Percentiles rank a stretch among this genome's conserved stretches.
phyloP scores from a whole-genome alignment of 805 yeast species.

The Ogataea trehalophila region DNA sequence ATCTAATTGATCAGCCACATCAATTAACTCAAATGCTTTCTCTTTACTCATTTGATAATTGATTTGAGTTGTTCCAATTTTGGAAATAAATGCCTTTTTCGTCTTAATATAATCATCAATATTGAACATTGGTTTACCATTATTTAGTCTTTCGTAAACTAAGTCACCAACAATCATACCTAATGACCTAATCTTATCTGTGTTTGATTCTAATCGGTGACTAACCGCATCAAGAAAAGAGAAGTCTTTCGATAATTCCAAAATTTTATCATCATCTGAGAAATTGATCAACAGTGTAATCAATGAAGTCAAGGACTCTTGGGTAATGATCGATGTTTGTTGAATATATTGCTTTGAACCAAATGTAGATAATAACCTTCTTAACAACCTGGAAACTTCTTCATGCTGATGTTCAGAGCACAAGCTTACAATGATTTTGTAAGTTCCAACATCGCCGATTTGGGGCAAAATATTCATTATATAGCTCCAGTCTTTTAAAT shows the following conservation, averaged over 20 bases:
- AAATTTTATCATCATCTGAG: constrained; percentile 19
- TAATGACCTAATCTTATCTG: constrained; percentile 40
- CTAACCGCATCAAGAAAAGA: constrained; percentile 49
- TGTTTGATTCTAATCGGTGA: constrained; percentile 46
- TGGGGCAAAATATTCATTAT: too few species aligned
- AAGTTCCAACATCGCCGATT: constrained; percentile 1
- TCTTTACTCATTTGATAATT: not conserved
- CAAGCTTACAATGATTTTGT: constrained; percentile 3
- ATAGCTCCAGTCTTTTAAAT: constrained; percentile 6
- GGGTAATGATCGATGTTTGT: constrained; percentile 36
- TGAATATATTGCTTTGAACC: constrained; percentile 22
- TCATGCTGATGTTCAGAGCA: not conserved
- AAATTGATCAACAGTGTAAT: constrained; percentile 35
- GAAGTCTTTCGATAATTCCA: constrained; percentile 31
- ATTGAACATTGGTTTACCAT: constrained; percentile 30
- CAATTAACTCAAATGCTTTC: constrained; percentile 5
- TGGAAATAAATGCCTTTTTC: constrained; percentile 11
- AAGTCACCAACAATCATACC: constrained; percentile 58
- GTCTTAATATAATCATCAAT: constrained; percentile 18
- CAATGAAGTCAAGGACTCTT: constrained; percentile 44
- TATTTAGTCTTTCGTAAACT: constrained; percentile 32
- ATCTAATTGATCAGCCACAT: not conserved
- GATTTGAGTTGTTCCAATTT: not conserved
- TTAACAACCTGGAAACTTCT: constrained; percentile 1
- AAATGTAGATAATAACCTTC: constrained; percentile 12